phyloP scores from a whole-genome alignment of 257 asterid genomes.

The Solanum clarkiae region DNA sequence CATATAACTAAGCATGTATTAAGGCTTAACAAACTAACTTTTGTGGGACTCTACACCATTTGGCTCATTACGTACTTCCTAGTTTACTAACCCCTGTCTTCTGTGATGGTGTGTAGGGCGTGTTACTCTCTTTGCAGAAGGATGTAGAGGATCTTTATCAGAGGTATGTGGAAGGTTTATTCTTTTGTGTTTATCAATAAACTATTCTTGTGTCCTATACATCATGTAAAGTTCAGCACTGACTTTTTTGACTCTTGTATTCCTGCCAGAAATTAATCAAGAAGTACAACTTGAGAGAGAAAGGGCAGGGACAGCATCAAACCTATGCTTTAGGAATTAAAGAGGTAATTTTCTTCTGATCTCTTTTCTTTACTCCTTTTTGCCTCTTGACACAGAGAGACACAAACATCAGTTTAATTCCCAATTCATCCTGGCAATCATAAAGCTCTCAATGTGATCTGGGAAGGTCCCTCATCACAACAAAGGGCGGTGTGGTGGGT shows the following conservation, averaged over 20 bases:
- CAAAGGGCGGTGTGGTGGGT: neutral
- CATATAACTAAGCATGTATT: neutral
- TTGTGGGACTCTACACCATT: neutral
- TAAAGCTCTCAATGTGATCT: neutral
- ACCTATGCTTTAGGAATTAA: conserved; percentile 96
- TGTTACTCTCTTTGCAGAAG: conserved; percentile 82
- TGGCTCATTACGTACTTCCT: neutral
- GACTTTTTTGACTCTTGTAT: neutral
- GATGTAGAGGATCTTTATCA: conserved; percentile 96
- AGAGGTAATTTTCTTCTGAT: conserved; percentile 48
- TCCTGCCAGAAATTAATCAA: conserved; percentile 50
- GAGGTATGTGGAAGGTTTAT: conserved; percentile 43
- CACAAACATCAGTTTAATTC: neutral
- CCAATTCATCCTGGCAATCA: neutral
- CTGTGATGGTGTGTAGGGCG: conserved; percentile 44
- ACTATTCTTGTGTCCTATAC: neutral
- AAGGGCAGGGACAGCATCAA: conserved; percentile 91
- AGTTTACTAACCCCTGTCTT: neutral
- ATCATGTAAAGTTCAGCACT: neutral
- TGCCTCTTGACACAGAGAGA: neutral
- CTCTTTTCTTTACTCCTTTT: neutral
- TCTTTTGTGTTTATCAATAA: neutral
- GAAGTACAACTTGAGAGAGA: conserved; percentile 69
- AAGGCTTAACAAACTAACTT: neutral
- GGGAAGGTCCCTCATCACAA: neutral